These are phyloP conservation scores for Cordyceps tenuipes DNA, from an alignment of 2,329 filamentous ascomycete genomes.

Conservation along the genomic window DNA sequence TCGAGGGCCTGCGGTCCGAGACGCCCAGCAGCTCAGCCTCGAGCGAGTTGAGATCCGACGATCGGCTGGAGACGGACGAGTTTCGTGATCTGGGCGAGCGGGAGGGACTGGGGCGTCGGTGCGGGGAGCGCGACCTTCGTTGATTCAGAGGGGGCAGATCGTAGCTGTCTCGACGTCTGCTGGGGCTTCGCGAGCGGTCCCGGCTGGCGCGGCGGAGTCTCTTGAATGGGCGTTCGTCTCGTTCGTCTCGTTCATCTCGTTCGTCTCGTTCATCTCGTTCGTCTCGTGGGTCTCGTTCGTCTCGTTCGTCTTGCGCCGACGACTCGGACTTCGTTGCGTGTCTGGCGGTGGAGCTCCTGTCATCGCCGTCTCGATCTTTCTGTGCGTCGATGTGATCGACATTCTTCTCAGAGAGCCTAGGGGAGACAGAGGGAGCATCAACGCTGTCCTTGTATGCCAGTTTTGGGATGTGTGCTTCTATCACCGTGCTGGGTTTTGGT, in stretches of 20 bases:
- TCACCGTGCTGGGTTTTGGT: neutral
- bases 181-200: slow-evolving; percentile 1
- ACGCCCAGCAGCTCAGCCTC: slow-evolving; percentile 12
- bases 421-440: neutral
- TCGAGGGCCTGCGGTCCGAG: slow-evolving; percentile 3
- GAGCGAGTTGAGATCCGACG: slow-evolving; percentile 11
- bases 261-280: no score
- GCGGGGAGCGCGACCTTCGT: slow-evolving; percentile 1
- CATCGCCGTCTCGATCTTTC: neutral
- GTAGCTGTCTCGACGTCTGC: neutral
- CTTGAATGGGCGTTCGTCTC: neutral
- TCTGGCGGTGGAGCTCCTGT: neutral
- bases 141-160: slow-evolving; percentile 1
- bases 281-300: no score
- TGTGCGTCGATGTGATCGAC: neutral
- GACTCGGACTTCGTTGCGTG: neutral
- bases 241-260: no score
- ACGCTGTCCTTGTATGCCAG: neutral
- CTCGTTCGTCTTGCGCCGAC: no score
- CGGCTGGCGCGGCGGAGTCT: neutral
- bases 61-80: slow-evolving; percentile 7
- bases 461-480: neutral
- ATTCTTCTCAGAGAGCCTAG: neutral
- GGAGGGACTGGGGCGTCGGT: neutral
- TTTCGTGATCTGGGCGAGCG: slow-evolving; percentile 3